Conservation (phyloP, 371 early-diverging fungal species). For the Chytridium lagenaria region DNA sequence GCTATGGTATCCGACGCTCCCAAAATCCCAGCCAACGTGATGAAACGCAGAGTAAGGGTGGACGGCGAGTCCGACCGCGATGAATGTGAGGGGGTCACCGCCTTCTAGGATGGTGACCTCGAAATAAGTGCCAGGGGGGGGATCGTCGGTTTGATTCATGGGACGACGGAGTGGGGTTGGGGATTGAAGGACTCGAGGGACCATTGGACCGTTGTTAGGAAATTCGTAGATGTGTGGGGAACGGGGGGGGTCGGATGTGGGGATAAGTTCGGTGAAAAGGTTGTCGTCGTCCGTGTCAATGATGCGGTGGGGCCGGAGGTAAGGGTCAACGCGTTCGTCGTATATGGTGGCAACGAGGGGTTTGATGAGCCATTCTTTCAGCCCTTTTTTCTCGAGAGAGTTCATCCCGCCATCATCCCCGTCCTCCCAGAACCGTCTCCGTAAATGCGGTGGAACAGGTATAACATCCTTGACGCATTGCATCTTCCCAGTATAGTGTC, state of each 20-base stretch:
- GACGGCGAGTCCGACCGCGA: conserved; percentile 34
- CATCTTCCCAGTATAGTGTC: too few relatives aligned
- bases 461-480: too few relatives aligned
- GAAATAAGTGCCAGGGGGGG: conserved; percentile 19
- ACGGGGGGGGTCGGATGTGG: not conserved
- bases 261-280: too few relatives aligned
- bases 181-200: conserved; percentile 13
- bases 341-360: not conserved
- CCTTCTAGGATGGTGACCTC: conserved; percentile 24
- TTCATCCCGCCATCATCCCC: too few relatives aligned
- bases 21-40: conserved; percentile 43
- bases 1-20: conserved; percentile 34
- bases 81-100: conserved; percentile 20
- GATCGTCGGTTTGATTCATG: not conserved
- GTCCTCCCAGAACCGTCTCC: not conserved
- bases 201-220: not conserved
- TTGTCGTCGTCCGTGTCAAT: too few relatives aligned
- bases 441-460: conserved; percentile 6
- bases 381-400: too few relatives aligned
- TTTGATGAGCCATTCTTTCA: not conserved
- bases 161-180: conserved; percentile 1
- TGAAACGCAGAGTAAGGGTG: conserved; percentile 40
- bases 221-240: not conserved
- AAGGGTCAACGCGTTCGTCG: not conserved
- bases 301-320: not conserved